Conservation (phyloP, 2,329 filamentous ascomycete species). For the Alternaria brassicae region DNA sequence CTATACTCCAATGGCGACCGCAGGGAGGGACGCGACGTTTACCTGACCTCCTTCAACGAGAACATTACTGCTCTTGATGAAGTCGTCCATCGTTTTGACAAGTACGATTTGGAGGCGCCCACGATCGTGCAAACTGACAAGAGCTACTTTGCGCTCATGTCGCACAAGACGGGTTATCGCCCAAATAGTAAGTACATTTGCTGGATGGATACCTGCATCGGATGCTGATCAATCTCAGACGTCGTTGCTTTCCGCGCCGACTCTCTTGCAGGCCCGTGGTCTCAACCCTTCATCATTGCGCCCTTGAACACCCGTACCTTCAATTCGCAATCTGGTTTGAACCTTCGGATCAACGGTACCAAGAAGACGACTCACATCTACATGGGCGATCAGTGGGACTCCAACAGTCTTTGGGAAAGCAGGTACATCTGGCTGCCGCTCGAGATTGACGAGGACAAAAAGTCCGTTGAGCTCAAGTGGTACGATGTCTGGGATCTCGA, state of each 20-base stretch:
- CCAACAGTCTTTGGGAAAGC: slow-evolving; percentile 64
- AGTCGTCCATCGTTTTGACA: slow-evolving; percentile 63
- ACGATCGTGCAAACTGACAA: slow-evolving; percentile 67
- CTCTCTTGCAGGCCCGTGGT: slow-evolving; percentile 60
- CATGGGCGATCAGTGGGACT: slow-evolving; percentile 63
- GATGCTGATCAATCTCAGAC: slow-evolving; percentile 42
- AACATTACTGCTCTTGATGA: slow-evolving; percentile 60
- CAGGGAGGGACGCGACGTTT: slow-evolving; percentile 63
- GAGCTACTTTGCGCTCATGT: slow-evolving; percentile 68
- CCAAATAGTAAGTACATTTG: slow-evolving; percentile 56
- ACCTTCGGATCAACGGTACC: slow-evolving; percentile 57
- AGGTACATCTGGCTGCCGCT: slow-evolving; percentile 66
- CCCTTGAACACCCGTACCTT: slow-evolving; percentile 61
- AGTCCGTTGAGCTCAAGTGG: slow-evolving; percentile 60
- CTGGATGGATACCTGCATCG: too few relatives aligned
- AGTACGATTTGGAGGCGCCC: slow-evolving; percentile 67
- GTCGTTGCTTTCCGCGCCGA: slow-evolving; percentile 65
- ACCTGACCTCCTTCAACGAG: slow-evolving; percentile 62
- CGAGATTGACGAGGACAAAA: slow-evolving; percentile 60
- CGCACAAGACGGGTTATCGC: slow-evolving; percentile 69
- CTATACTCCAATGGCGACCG: slow-evolving; percentile 67
- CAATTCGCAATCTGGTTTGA: slow-evolving; percentile 62
- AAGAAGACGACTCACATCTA: slow-evolving; percentile 61
- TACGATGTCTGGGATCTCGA: slow-evolving; percentile 65
- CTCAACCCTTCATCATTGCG: slow-evolving; percentile 61